These are phyloP conservation scores for Lupinus albus DNA, from an alignment of 306 rosid species.

Conservation along the genomic window DNA sequence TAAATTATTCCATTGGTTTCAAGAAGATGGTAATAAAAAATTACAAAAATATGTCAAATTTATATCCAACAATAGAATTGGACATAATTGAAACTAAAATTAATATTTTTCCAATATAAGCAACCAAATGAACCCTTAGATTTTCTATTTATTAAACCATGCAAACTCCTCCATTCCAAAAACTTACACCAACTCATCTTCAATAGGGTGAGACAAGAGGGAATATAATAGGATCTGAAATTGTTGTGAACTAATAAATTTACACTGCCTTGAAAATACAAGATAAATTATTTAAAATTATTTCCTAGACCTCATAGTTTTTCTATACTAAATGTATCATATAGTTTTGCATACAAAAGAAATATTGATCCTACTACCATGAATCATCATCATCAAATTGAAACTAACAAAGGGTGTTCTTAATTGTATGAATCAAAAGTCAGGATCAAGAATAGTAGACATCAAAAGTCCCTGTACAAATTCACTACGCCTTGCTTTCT, in stretches of 20 bases:
- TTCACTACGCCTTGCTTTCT: constrained; percentile 56
- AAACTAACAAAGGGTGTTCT: constrained; percentile 12
- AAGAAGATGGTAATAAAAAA: too few species aligned
- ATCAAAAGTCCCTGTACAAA: constrained; percentile 63
- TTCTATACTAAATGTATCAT: constrained; percentile 38
- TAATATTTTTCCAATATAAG: too few species aligned
- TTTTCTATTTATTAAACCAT: too few species aligned
- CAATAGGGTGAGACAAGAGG: too few species aligned
- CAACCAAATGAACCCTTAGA: too few species aligned
- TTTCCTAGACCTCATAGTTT: constrained; percentile 37
- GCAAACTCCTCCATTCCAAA: too few species aligned
- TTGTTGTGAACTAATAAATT: constrained; percentile 8
- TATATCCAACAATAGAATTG: too few species aligned
- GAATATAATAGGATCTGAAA: not conserved
- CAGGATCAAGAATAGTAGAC: constrained; percentile 57
- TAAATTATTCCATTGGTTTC: too few species aligned
- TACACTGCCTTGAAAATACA: constrained; percentile 26
- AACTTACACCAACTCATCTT: too few species aligned
- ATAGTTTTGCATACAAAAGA: constrained; percentile 23
- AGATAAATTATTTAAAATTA: constrained; percentile 18
- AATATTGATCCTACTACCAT: constrained; percentile 19
- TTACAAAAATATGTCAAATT: too few species aligned
- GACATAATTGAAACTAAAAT: too few species aligned
- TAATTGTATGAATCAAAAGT: constrained; percentile 46
- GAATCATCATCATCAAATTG: constrained; percentile 27